Conservation (phyloP, 495 filamentous ascomycete genomes). For the Tuber umbilicatum region DNA sequence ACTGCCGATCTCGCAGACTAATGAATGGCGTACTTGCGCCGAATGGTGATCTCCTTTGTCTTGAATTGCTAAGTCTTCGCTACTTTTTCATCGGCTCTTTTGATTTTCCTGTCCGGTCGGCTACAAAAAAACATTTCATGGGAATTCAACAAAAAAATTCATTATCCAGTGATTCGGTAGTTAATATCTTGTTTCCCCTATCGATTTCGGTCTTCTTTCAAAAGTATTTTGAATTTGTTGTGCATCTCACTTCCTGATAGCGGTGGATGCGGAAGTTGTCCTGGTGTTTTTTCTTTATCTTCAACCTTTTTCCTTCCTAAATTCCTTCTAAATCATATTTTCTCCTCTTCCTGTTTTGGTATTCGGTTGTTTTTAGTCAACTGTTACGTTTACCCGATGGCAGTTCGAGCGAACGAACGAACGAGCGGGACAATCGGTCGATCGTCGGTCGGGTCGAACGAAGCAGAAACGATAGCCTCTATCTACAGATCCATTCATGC, state of each 20-base stretch:
- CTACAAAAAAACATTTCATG: constrained; percentile 32
- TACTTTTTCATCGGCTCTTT: constrained; percentile 35
- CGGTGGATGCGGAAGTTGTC: constrained; percentile 34
- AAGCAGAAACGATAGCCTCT: constrained; percentile 6
- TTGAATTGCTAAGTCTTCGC: constrained; percentile 18
- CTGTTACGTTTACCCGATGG: constrained; percentile 41
- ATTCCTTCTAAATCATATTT: constrained; percentile 3
- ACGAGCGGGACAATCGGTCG: constrained; percentile 30
- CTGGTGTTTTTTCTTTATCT: constrained; percentile 35
- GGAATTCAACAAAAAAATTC: constrained; percentile 33
- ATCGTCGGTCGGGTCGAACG: constrained; percentile 36
- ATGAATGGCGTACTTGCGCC: constrained; percentile 10
- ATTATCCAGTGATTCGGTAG: constrained; percentile 31
- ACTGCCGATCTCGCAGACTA: constrained; percentile 64
- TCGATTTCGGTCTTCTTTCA: neutral
- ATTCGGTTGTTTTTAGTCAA: constrained; percentile 26
- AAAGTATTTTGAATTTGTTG: constrained; percentile 31
- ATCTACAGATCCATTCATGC: constrained; percentile 3
- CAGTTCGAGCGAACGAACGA: constrained; percentile 41
- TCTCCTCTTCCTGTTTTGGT: constrained; percentile 22
- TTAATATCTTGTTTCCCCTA: constrained; percentile 4
- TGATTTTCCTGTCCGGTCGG: constrained; percentile 27
- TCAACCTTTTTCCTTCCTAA: constrained; percentile 36
- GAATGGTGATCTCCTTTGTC: constrained; percentile 6
- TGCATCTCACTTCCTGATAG: constrained; percentile 16